These are phyloP conservation scores for Rhizophora mangle DNA, from an alignment of 345 rosid genomes.

Conservation along the genomic window DNA sequence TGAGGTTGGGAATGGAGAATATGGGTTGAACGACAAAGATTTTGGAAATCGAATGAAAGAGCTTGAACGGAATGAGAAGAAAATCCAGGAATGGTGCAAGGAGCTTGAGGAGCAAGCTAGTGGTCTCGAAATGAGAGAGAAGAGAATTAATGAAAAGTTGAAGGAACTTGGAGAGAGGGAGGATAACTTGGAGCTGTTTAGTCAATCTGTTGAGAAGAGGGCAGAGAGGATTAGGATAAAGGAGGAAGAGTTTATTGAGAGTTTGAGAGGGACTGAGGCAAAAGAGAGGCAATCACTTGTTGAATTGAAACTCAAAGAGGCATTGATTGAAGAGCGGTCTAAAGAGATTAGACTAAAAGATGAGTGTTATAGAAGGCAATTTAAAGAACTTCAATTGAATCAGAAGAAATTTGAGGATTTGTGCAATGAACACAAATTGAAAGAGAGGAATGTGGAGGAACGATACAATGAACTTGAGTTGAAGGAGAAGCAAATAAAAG, in stretches of 20 bases:
- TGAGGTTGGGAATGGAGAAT: slow-evolving; percentile 12
- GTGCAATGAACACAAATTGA: slow-evolving; percentile 8
- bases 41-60: slow-evolving; percentile 2
- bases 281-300: not conserved
- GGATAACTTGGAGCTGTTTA: not conserved
- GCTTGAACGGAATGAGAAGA: slow-evolving; percentile 7
- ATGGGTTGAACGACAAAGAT: not conserved
- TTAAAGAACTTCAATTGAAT: slow-evolving; percentile 11
- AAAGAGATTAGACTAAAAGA: slow-evolving; percentile 29
- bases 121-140: not conserved
- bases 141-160: not conserved
- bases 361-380: slow-evolving; percentile 15
- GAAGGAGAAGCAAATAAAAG: not conserved
- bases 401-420: slow-evolving; percentile 10
- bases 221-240: slow-evolving; percentile 11
- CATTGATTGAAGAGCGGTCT: slow-evolving; percentile 9
- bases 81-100: not conserved
- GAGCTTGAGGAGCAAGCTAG: not conserved
- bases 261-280: not conserved
- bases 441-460: slow-evolving; percentile 3
- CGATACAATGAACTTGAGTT: slow-evolving; percentile 7
- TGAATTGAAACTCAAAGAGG: not conserved
- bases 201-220: slow-evolving; percentile 3
- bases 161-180: not conserved
- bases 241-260: not conserved